A percentile compares a stretch with the other conserved stretches of the same genome.
These are phyloP conservation scores for Lyophyllum semitale DNA, from an alignment of 768 basidiomycete species.

Conservation along the genomic window DNA sequence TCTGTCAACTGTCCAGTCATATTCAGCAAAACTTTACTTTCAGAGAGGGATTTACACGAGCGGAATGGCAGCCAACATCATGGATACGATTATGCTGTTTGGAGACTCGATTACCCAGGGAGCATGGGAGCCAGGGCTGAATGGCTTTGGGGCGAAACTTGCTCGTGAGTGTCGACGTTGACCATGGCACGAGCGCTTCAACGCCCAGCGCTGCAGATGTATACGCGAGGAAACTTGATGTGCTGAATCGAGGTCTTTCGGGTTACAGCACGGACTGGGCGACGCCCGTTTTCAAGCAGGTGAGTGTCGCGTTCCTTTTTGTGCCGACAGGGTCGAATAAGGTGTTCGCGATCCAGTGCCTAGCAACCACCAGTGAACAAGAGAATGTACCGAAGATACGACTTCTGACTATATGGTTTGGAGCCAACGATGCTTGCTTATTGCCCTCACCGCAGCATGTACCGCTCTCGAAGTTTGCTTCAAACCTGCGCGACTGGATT, in stretches of 20 bases:
- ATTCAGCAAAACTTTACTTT: too few relatives aligned
- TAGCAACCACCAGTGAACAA: conserved; percentile 54
- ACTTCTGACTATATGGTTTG: conserved; percentile 87
- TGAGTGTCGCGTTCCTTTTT: conserved; percentile 24
- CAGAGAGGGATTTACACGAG: background rate
- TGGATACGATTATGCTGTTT: conserved; percentile 73
- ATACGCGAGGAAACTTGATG: conserved; percentile 81
- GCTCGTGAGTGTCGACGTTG: conserved; percentile 46
- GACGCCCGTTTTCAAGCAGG: conserved; percentile 78
- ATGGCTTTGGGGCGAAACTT: conserved; percentile 71
- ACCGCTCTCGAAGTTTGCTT: conserved; percentile 61
- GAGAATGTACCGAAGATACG: conserved; percentile 58
- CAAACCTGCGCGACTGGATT: conserved; percentile 67
- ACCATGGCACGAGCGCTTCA: background rate
- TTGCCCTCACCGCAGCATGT: conserved; percentile 73
- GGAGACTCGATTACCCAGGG: conserved; percentile 84
- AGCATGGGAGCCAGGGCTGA: conserved; percentile 49
- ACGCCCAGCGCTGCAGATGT: conserved; percentile 45
- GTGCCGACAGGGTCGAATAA: background rate
- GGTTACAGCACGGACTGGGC: conserved; percentile 92
- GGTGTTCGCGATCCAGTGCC: conserved; percentile 39
- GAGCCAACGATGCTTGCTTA: conserved; percentile 84
- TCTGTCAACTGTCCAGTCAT: too few relatives aligned
- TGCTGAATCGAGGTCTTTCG: conserved; percentile 81
- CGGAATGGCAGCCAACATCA: conserved; percentile 56